Evolutionary conservation across 768 basidiomycete species (phyloP).

Genomic region (Podaxis carcinomalis): DNA sequence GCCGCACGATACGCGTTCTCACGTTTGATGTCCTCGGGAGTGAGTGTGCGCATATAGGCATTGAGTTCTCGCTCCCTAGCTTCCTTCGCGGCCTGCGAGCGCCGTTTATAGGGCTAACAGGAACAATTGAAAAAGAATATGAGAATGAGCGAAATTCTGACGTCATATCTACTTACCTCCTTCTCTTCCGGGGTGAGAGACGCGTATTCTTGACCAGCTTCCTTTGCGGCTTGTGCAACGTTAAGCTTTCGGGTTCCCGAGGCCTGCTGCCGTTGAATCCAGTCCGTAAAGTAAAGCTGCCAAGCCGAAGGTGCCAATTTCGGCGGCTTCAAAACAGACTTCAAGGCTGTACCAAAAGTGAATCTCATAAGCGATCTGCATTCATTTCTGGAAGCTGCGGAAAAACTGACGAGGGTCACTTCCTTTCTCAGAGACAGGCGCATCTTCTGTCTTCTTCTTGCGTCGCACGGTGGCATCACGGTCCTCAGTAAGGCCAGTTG

Average conservation of each 20-base stretch:
- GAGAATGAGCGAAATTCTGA: constrained; percentile 23
- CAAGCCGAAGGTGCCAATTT: constrained; percentile 92
- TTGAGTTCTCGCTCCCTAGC: constrained; percentile 76
- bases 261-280: constrained; percentile 84
- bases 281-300: constrained; percentile 96
- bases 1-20: constrained; percentile 91
- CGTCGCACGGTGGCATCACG: constrained; percentile 72
- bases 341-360: constrained; percentile 44
- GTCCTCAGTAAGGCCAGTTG: constrained; percentile 43
- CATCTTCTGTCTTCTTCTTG: constrained; percentile 46
- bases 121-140: constrained; percentile 17
- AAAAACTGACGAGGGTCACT: constrained; percentile 43
- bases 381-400: constrained; percentile 6
- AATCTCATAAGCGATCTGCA: constrained; percentile 14
- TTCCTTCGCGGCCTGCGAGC: constrained; percentile 82
- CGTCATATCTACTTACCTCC: constrained; percentile 54
- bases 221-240: constrained; percentile 93
- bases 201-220: constrained; percentile 89
- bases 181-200: constrained; percentile 75
- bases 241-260: constrained; percentile 82
- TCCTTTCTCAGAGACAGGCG: constrained; percentile 28
- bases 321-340: constrained; percentile 80
- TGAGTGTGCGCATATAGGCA: constrained; percentile 83
- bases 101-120: constrained; percentile 75
- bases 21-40: constrained; percentile 91